These are phyloP conservation scores for Mariannaea elegans DNA, from an alignment of 2,329 filamentous ascomycete species.

Conservation along the genomic window DNA sequence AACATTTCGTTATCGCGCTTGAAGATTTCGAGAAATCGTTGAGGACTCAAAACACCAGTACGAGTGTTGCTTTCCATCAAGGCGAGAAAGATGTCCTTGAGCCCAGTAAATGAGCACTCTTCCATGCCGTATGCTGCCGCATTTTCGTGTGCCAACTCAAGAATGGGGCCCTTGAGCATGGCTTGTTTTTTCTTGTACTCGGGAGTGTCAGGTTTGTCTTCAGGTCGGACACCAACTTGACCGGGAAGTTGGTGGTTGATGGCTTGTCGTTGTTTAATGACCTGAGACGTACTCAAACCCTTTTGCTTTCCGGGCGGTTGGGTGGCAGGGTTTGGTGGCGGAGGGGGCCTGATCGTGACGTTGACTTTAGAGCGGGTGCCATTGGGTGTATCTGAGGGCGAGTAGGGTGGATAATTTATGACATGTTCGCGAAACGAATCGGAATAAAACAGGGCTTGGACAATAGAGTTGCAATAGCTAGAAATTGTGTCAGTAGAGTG, in stretches of 20 bases:
- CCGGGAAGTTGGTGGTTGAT: constrained; percentile 64
- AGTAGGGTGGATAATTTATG: constrained; percentile 84
- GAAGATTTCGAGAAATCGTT: constrained; percentile 92
- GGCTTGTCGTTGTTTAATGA: constrained; percentile 64
- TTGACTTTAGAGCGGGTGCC: constrained; percentile 64
- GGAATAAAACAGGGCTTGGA: constrained; percentile 97
- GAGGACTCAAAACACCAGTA: constrained; percentile 90
- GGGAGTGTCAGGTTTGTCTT: constrained; percentile 93
- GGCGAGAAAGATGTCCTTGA: constrained; percentile 96
- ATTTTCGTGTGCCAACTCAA: constrained; percentile 86
- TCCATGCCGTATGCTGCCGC: constrained; percentile 86
- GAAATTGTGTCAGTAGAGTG: constrained; percentile 30
- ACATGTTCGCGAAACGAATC: constrained; percentile 93
- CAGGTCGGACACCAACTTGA: constrained; percentile 70
- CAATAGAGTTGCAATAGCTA: constrained; percentile 98
- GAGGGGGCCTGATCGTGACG: constrained; percentile 68
- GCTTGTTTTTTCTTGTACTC: constrained; percentile 99
- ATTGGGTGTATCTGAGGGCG: constrained; percentile 75
- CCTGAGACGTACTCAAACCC: constrained; percentile 63
- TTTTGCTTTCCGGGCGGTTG: constrained; percentile 54
- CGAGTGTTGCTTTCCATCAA: constrained; percentile 82
- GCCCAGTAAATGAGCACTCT: constrained; percentile 90
- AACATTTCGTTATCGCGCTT: constrained; percentile 98
- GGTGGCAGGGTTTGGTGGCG: constrained; percentile 56
- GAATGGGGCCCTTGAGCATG: constrained; percentile 84